These are phyloP conservation scores for Sporothrix mexicana DNA, from an alignment of 2,329 filamentous ascomycete genomes.

Conservation along the genomic window DNA sequence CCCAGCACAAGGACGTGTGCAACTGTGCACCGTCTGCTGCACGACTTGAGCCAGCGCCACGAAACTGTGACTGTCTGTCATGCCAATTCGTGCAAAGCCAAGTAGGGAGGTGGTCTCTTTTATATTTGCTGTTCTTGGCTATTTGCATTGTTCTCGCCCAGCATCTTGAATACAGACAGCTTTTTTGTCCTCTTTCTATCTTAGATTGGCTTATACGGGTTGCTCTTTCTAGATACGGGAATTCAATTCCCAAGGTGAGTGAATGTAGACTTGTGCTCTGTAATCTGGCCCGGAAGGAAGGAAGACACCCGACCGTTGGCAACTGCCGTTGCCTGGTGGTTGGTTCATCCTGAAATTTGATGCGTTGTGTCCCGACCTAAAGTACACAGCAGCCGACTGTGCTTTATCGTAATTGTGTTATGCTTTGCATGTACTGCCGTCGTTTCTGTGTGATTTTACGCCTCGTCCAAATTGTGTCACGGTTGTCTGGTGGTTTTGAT, in stretches of 20 bases:
- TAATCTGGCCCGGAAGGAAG: not conserved
- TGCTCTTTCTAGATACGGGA: not conserved
- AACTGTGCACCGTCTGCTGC: constrained; percentile 4
- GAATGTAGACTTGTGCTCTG: not conserved
- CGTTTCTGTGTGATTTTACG: no score
- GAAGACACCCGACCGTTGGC: constrained; percentile 11
- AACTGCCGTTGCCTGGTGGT: constrained; percentile 11
- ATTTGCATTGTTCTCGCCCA: not conserved
- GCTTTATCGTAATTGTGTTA: constrained; percentile 17
- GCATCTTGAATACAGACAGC: not conserved
- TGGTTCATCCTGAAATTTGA: not conserved
- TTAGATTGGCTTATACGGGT: not conserved
- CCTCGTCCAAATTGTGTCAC: not conserved
- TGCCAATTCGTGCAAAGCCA: constrained; percentile 7
- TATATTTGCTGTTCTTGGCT: not conserved
- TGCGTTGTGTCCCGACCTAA: not conserved
- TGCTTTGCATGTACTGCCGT: not conserved
- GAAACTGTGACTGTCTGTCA: constrained; percentile 19
- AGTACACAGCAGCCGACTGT: constrained; percentile 6
- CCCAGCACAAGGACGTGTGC: constrained; percentile 24
- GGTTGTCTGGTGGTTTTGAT: no score
- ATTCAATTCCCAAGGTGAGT: not conserved
- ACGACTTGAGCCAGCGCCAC: constrained; percentile 13
- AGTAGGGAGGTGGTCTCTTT: not conserved
- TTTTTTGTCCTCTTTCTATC: not conserved